Conservation (phyloP, 2,329 filamentous ascomycete genomes). For the Boeremia exigua region DNA sequence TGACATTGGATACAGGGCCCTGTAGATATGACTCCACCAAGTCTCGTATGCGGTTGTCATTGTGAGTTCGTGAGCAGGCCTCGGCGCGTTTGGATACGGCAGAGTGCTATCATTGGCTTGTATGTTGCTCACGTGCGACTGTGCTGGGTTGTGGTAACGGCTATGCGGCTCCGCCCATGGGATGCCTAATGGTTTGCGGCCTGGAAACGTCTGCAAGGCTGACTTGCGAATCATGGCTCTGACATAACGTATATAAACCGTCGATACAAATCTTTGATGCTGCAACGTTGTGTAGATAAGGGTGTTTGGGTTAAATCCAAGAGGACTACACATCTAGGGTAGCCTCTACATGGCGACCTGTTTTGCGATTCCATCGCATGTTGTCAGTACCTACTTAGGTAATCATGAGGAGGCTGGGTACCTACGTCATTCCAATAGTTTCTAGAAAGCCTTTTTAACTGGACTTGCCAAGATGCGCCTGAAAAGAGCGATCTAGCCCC, state of each 20-base stretch:
- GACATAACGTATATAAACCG: background rate
- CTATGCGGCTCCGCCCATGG: constrained; percentile 6
- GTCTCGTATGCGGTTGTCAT: background rate
- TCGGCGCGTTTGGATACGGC: background rate
- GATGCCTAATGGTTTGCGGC: constrained; percentile 1
- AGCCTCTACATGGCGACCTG: too few relatives aligned
- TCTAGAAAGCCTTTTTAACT: too few relatives aligned
- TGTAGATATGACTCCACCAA: background rate
- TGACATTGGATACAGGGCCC: background rate
- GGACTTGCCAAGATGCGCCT: too few relatives aligned
- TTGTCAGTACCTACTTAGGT: too few relatives aligned
- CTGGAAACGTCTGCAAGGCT: background rate
- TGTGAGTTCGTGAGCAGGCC: background rate
- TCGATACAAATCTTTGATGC: background rate
- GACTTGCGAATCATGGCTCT: constrained; percentile 3
- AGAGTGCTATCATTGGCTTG: background rate
- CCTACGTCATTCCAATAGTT: too few relatives aligned
- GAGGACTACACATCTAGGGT: too few relatives aligned
- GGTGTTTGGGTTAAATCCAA: background rate
- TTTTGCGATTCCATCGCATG: too few relatives aligned
- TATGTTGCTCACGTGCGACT: background rate
- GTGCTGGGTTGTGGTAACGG: constrained; percentile 5
- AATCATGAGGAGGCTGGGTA: too few relatives aligned
- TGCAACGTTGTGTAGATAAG: background rate
- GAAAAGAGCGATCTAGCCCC: too few relatives aligned